A percentile compares a stretch with the other conserved stretches of the same genome.
These are phyloP conservation scores for Leucocoprinus birnbaumii DNA, from an alignment of 768 basidiomycete genomes.

Conservation along the genomic window DNA sequence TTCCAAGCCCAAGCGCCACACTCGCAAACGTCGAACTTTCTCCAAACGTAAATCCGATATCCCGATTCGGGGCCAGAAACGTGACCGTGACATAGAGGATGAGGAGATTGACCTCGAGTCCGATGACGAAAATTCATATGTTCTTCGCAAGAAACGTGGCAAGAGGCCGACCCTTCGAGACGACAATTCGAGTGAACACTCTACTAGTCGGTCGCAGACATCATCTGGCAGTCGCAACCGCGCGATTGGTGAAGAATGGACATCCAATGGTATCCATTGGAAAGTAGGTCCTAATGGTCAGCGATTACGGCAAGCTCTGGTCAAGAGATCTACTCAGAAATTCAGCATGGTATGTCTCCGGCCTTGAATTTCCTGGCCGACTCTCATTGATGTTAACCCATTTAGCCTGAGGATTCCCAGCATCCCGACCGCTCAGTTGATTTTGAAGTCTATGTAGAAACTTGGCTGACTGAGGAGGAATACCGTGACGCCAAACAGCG, in stretches of 20 bases:
- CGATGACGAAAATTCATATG: constrained; percentile 23
- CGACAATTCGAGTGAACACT: constrained; percentile 39
- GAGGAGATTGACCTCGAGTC: constrained; percentile 42
- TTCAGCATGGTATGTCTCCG: constrained; percentile 61
- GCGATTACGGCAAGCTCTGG: constrained; percentile 63
- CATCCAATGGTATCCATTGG: constrained; percentile 63
- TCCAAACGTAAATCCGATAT: constrained; percentile 44
- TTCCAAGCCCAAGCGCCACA: constrained; percentile 41
- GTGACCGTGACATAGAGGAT: constrained; percentile 55
- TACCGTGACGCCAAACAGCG: constrained; percentile 61
- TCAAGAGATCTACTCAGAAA: constrained; percentile 68
- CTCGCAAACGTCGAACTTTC: constrained; percentile 57
- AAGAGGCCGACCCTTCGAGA: constrained; percentile 37
- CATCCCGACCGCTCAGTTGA: constrained; percentile 72
- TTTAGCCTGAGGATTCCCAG: constrained; percentile 71
- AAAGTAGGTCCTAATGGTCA: constrained; percentile 73
- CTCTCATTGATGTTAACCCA: no score
- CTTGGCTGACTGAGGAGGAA: constrained; percentile 76
- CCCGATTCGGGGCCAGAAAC: constrained; percentile 56
- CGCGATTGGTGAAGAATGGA: constrained; percentile 75
- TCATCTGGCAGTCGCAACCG: constrained; percentile 55
- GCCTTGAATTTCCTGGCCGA: no score
- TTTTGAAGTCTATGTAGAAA: constrained; percentile 73
- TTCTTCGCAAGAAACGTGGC: constrained; percentile 51
- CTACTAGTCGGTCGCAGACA: constrained; percentile 42